Evolutionary conservation across 1,139 yeast species (phyloP), one percentile per base, ranked within the genome.

Genomic region (Blastobotrys malaysiensis): DNA sequence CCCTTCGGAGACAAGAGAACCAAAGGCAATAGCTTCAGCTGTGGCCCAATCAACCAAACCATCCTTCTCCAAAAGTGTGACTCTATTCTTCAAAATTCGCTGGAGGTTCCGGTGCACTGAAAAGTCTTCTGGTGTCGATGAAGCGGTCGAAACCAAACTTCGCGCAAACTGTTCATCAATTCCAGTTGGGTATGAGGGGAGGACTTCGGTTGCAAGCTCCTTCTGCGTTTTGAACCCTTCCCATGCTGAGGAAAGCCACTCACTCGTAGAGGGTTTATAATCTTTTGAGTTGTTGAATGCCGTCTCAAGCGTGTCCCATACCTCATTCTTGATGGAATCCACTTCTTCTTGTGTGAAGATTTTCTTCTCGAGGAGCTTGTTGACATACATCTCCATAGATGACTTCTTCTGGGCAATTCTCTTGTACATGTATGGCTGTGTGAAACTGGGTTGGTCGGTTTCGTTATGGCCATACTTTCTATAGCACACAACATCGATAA

Each of bases 161-260:
- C 87, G 83, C 70, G 89, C 80, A 60, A 76, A 77, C 27, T 75
- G 76, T 65, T 79, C 90, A 52, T 84, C 82, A 58, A 91, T 91
- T 57, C 87, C 91, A 53, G 98, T 91, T 71, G 97, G 97, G 68
- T 87, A 83, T 71, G 90, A 97, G 54, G 97, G 97, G 69, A 91
- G 80, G 50, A 90, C 79, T 76, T 91, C 97, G 57, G 93, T 87
- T 48, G 97, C 96, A 68, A 91, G 82, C 75, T 90, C 97, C 73
- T 84, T 88, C 71, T 97, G 96, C 58, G 96, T 87, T 78, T 93
- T 93, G 78, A 91, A 91, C 65, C 88, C 96, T 75, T 89, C 97
- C 98, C 98, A 91, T 61, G 97, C 91, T 52, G 96, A 87, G 52
- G 97, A 87, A 69, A 91, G 81, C 98, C 98, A 91, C 77, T 91